phyloP scores from a whole-genome alignment of 2,329 filamentous ascomycete genomes.

The Epichloe gansuensis region DNA sequence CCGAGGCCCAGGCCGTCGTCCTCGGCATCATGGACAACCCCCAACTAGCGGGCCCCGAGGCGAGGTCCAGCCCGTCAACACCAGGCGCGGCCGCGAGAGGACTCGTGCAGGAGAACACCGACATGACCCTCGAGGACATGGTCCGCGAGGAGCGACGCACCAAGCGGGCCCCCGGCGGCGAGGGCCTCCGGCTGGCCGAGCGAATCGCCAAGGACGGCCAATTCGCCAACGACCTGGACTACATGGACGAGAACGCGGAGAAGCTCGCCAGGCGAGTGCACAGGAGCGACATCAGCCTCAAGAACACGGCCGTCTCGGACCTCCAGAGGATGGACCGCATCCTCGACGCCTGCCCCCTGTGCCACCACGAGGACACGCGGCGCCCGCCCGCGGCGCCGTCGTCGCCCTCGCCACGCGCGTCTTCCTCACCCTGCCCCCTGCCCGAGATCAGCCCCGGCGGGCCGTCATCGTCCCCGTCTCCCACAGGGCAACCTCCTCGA shows the following conservation, averaged over 20 bases:
- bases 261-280: conserved; percentile 81
- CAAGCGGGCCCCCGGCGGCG: conserved; percentile 62
- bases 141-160: conserved; percentile 85
- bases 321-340: conserved; percentile 83
- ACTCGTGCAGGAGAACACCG: conserved; percentile 77
- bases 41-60: conserved; percentile 61
- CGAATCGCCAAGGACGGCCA: conserved; percentile 87
- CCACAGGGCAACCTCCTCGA: conserved; percentile 88
- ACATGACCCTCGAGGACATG: conserved; percentile 97
- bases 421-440: conserved; percentile 81
- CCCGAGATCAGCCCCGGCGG: conserved; percentile 77
- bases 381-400: conserved; percentile 66
- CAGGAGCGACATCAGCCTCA: conserved; percentile 77
- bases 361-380: conserved; percentile 74
- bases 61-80: conserved; percentile 69
- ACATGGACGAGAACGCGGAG: conserved; percentile 91
- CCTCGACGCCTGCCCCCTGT: conserved; percentile 79
- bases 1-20: conserved; percentile 40
- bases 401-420: conserved; percentile 76
- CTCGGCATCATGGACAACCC: conserved; percentile 82
- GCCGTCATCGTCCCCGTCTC: conserved; percentile 82
- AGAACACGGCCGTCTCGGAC: conserved; percentile 75
- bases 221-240: conserved; percentile 87
- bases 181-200: conserved; percentile 74
- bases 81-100: conserved; percentile 73